Base-by-base conservation (phyloP, 257 asterid species). In the Solanum chmielewskii region DNA sequence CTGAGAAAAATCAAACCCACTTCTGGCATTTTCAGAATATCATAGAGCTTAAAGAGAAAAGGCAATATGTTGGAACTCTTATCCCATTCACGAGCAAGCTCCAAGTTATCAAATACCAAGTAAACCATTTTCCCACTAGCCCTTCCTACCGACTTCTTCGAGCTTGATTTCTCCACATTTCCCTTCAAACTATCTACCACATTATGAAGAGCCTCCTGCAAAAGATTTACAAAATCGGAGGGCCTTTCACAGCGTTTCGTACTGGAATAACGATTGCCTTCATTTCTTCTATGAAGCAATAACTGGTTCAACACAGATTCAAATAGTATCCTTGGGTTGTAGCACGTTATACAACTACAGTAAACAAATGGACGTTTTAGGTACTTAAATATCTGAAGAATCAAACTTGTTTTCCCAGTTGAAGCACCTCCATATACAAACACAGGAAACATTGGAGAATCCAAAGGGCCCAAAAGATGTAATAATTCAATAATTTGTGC, bases 221-320 rank as follows among this genome's bases (percentile, higher is more conserved):
- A 77, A 47, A 95, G 89, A 94, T 91, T 92, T 64, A 95, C 96
- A 90, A 97, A 96, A 89, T 97, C 99, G 62, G 99, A 94, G 39
- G 98, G 96, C 93, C 86, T 94, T 59, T 96, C 99, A 64, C 99
- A 96, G 9, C 95, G 93, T 89, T 93, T 97, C 64, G 93, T 91
- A 90, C 98, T 94, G 52, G 90, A 91, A 92, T 95, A 97, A 64
- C 95, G 92, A 87, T 91, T 92, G 84, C 90, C 86, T 92, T 88
- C 97, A 75, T 87, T 88, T 92, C 91, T 95, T 94, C 94, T 91
- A 88, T 94, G 99, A 88, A 96, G 97, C 90, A 92, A 89, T 78
- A 96, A 89, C 92, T 97, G 99, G 91, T 96, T 93, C 94, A 97
- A 90, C 83, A 97, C 86, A 84, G 99, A 96, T 87, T 96, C 99